A percentile compares a stretch with the other conserved stretches of the same genome.
Conservation (phyloP, 441 rosid species). For the Manihot esculenta region DNA sequence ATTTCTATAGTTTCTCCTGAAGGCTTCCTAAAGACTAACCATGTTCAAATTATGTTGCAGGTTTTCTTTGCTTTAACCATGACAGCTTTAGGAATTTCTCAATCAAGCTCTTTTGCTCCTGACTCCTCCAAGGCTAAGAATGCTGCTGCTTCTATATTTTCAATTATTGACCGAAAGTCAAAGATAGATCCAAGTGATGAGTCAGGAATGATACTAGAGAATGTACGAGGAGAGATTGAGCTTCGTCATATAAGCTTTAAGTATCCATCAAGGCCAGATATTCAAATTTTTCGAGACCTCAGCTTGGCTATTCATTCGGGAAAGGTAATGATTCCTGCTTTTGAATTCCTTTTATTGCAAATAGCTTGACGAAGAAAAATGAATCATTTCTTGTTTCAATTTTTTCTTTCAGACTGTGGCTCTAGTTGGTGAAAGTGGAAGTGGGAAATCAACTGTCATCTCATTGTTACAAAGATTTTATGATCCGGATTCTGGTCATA, state of each 20-base stretch:
- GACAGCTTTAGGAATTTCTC: slow-evolving; percentile 59
- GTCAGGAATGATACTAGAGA: slow-evolving; percentile 42
- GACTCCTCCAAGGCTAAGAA: slow-evolving; percentile 52
- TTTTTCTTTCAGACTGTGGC: slow-evolving; percentile 59
- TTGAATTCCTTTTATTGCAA: neutral
- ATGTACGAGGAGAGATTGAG: slow-evolving; percentile 63
- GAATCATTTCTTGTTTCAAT: neutral
- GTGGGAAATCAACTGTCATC: slow-evolving; percentile 71
- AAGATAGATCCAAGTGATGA: slow-evolving; percentile 62
- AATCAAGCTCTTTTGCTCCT: slow-evolving; percentile 54
- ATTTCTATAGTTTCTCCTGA: neutral
- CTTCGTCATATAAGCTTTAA: slow-evolving; percentile 56
- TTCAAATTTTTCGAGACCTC: slow-evolving; percentile 57
- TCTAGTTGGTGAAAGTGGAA: slow-evolving; percentile 83
- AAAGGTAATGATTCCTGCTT: slow-evolving; percentile 35
- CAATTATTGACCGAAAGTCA: slow-evolving; percentile 53
- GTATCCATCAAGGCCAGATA: slow-evolving; percentile 71
- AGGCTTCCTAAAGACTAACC: no score
- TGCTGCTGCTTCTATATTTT: slow-evolving; percentile 60
- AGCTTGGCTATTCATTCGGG: slow-evolving; percentile 55
- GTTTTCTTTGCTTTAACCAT: slow-evolving; percentile 61
- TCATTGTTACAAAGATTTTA: slow-evolving; percentile 71
- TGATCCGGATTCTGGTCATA: slow-evolving; percentile 64
- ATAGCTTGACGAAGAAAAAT: neutral
- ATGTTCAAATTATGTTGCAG: slow-evolving; percentile 45